Base-by-base conservation (phyloP, 495 filamentous ascomycete genomes). In the Penicillium roqueforti region DNA sequence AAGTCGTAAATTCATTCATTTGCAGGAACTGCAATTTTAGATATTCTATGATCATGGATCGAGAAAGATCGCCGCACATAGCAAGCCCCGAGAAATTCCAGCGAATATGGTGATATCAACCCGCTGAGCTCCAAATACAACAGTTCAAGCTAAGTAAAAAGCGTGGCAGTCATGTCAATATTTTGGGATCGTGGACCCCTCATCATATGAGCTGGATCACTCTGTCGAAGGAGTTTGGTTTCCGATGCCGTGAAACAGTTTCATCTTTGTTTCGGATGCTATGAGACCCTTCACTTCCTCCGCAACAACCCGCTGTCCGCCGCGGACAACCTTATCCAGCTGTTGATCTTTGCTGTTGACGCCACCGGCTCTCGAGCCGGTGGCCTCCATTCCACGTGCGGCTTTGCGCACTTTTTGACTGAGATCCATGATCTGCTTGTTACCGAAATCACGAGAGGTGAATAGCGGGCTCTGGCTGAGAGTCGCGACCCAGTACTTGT, bases 401-500 rank as follows among this genome's bases (percentile, higher is more conserved):
- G 83, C 82, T 45, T 89, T 83, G 50, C 77, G 71, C 58, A 95
- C 83, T 70, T 96, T 96, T 47, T 82, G 79, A 36, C 84, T 86
- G 45, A 97, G 75, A 71, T 99, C 95, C 43, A 83, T 70, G 73
- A 99, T 96, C 70, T 96, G 92, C 68, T 91, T 92, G 60, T 85
- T 95, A 47, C 84, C 84, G 66, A 90, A 99, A 56, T 97, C 93
- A 57, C 92, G 87, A 60, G 96, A 97, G 39, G 90, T 88, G 57
- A 96, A 86, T 9, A 97, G 80, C 40, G 95, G 92, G 59, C 83
- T 92, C 66, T 96, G 89, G n/a, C 89, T 92, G n/a, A 99, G 81
- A 22, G 95, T 99, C 53, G 91, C 85, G 22, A 97, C 92, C 95
- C 95, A 99, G 74, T 99, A 99, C 68, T 99, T 99, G 70, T 96